Evolutionary conservation across 2,329 filamentous ascomycete species (phyloP).

Genomic region (Botrytis fragariae): DNA sequence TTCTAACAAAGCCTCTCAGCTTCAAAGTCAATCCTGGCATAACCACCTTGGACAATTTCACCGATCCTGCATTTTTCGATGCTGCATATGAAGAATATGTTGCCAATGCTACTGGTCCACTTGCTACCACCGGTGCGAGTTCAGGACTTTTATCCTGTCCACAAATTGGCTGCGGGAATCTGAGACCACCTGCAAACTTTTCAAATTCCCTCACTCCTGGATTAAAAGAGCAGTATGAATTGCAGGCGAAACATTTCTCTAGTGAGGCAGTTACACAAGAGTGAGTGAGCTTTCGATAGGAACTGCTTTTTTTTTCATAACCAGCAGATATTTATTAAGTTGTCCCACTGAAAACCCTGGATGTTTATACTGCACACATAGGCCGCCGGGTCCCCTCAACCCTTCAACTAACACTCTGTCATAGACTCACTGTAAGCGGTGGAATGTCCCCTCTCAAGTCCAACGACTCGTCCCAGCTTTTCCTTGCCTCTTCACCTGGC

Average conservation of each 20-base stretch:
- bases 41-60: not conserved
- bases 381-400: not conserved
- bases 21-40: slow-evolving; percentile 1
- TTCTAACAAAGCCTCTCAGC: not conserved
- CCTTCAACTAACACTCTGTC: not conserved
- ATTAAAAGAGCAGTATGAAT: slow-evolving; percentile 1
- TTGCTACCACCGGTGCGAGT: slow-evolving; percentile 3
- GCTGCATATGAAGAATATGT: slow-evolving; percentile 7
- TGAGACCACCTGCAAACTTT: not conserved
- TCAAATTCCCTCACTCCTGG: not conserved
- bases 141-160: not conserved
- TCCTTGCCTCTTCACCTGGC: not conserved
- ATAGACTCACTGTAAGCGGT: not conserved
- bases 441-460: not conserved
- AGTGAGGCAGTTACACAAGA: slow-evolving; percentile 1
- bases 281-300: not conserved
- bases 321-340: not conserved
- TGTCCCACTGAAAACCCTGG: not conserved
- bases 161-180: not conserved
- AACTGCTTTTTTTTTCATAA: not conserved
- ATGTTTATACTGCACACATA: not conserved
- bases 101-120: not conserved
- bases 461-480: not conserved
- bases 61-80: slow-evolving; percentile 3
- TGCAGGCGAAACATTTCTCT: not conserved